Evolutionary conservation across 2,329 filamentous ascomycete genomes (phyloP).

Genomic region (Ascochyta lentis): DNA sequence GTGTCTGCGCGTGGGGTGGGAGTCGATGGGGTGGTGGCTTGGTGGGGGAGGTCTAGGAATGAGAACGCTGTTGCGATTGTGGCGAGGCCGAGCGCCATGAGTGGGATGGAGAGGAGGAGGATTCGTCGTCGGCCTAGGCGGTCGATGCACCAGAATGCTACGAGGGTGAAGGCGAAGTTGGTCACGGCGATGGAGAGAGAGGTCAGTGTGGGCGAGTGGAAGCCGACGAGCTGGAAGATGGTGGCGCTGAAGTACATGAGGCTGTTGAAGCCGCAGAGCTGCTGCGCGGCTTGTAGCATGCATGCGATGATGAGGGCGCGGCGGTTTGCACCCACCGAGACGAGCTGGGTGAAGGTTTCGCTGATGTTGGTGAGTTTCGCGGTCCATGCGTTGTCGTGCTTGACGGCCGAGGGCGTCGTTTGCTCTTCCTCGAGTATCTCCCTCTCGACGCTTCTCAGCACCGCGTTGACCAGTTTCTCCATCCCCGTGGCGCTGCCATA

Average conservation of each 20-base stretch:
- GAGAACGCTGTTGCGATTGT: constrained; percentile 76
- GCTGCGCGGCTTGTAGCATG: constrained; percentile 84
- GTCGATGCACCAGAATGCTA: constrained; percentile 55
- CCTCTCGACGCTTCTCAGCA: constrained; percentile 73
- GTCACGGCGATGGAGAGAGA: constrained; percentile 54
- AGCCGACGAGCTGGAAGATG: constrained; percentile 56
- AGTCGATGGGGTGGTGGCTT: neutral
- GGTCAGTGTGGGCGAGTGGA: constrained; percentile 53
- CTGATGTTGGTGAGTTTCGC: constrained; percentile 56
- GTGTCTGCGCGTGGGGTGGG: constrained; percentile 11
- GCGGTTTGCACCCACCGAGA: constrained; percentile 60
- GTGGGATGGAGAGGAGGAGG: constrained; percentile 80
- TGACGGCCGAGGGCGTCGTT: constrained; percentile 45
- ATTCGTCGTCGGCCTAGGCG: constrained; percentile 61
- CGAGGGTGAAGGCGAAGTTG: constrained; percentile 56
- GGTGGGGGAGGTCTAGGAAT: constrained; percentile 60
- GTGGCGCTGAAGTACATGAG: constrained; percentile 59
- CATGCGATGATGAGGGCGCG: constrained; percentile 85
- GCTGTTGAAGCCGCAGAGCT: constrained; percentile 71
- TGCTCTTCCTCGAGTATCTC: constrained; percentile 75
- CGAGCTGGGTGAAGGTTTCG: constrained; percentile 61
- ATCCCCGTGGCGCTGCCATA: constrained; percentile 55
- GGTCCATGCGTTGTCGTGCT: constrained; percentile 36
- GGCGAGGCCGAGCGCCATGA: constrained; percentile 79
- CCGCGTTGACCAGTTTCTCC: constrained; percentile 59